These are phyloP conservation scores for Geotrichum reessii DNA, from an alignment of 1,139 yeast species.

Conservation along the genomic window DNA sequence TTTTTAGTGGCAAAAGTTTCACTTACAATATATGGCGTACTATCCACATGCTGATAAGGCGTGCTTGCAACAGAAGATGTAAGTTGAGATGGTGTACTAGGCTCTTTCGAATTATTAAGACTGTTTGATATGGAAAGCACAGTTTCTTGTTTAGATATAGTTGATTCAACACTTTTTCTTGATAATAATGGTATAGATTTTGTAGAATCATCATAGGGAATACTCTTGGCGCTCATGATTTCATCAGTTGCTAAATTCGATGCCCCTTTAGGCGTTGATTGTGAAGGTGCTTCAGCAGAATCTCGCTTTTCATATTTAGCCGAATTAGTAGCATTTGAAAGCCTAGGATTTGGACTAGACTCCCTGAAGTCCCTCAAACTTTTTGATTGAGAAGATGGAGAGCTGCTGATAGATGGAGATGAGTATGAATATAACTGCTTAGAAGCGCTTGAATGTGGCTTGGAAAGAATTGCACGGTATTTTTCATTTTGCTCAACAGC, in stretches of 20 bases:
- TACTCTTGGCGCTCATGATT: not conserved
- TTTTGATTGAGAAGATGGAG: not conserved
- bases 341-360: not conserved
- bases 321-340: not conserved
- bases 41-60: not conserved
- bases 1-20: not conserved
- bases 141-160: not conserved
- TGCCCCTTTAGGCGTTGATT: too few relatives aligned
- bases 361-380: not conserved
- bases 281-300: too few relatives aligned
- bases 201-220: not conserved
- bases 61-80: not conserved
- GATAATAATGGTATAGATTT: not conserved
- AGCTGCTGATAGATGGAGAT: not conserved
- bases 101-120: not conserved
- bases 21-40: slow-evolving; percentile 6
- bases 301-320: too few relatives aligned
- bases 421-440: not conserved
- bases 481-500: slow-evolving; percentile 26
- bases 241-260: too few relatives aligned
- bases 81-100: not conserved
- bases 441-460: slow-evolving; percentile 3
- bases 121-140: not conserved
- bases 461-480: slow-evolving; percentile 10
- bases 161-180: not conserved